Percentiles rank a stretch among this genome's conserved stretches.
Evolutionary conservation across 345 rosid genomes (phyloP).

Genomic region (Gossypium australe): DNA sequence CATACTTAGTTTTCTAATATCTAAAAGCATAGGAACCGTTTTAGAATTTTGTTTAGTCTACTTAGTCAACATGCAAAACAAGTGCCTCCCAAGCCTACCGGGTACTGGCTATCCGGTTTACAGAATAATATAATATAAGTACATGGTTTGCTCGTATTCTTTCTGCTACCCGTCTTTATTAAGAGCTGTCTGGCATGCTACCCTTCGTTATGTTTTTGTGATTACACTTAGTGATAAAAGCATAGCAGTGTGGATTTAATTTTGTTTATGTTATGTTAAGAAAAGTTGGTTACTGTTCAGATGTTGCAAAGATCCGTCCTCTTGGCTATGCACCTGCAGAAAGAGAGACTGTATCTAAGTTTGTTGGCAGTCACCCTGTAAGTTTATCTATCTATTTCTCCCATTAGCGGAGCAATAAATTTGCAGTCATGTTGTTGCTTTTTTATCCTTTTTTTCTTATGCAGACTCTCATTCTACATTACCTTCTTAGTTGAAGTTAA

Average conservation of each 20-base stretch:
- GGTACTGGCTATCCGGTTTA: not conserved
- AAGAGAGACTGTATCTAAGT: constrained; percentile 30
- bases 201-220: not conserved
- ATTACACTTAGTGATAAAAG: not conserved
- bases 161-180: not conserved
- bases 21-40: not conserved
- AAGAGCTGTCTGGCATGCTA: not conserved
- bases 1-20: not conserved
- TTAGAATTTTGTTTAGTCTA: not conserved
- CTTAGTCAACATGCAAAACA: not conserved
- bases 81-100: not conserved
- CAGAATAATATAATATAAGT: not conserved
- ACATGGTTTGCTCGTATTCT: not conserved
- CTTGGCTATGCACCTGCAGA: constrained; percentile 22
- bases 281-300: constrained; percentile 32
- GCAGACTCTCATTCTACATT: not conserved
- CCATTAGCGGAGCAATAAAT: not conserved
- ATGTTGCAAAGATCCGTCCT: constrained; percentile 30
- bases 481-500: constrained; percentile 2
- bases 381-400: constrained; percentile 19
- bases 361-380: constrained; percentile 33
- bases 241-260: not conserved
- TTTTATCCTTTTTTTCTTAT: not conserved
- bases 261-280: not conserved
- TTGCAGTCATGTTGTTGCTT: constrained; percentile 1